These are phyloP conservation scores for Pseudonitzschia multistriata DNA, from an alignment of 108 stramenopile species.

Conservation along the genomic window DNA sequence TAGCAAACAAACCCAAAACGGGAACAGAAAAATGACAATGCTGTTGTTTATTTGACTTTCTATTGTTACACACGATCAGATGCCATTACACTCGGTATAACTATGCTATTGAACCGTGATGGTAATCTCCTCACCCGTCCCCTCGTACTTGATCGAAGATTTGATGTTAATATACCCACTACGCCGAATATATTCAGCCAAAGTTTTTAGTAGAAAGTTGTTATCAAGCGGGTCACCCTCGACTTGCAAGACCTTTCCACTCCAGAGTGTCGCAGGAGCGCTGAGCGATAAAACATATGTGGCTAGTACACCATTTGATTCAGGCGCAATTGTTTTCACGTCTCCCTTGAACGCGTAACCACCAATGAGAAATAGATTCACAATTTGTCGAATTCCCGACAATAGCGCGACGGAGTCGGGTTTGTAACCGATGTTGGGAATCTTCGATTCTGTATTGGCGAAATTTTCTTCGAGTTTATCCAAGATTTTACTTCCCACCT, in stretches of 20 bases:
- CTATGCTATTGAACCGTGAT: constrained; percentile 19
- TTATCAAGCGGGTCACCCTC: constrained; percentile 29
- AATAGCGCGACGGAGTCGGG: constrained; percentile 43
- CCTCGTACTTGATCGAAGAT: constrained; percentile 61
- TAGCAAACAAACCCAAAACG: too few relatives aligned
- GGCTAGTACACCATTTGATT: constrained; percentile 3
- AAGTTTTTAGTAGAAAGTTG: constrained; percentile 51
- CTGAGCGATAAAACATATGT: constrained; percentile 44
- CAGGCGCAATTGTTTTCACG: constrained; percentile 32
- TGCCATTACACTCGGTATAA: too few relatives aligned
- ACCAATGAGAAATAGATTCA: constrained; percentile 69
- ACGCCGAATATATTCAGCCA: constrained; percentile 41
- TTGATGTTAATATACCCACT: constrained; percentile 48
- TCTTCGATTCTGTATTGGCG: constrained; percentile 50
- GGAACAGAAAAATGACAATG: too few relatives aligned
- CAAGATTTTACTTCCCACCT: constrained; percentile 63
- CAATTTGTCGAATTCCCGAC: constrained; percentile 56
- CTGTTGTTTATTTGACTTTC: too few relatives aligned
- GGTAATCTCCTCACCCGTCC: constrained; percentile 27
- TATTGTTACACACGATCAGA: too few relatives aligned
- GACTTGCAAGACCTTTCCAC: constrained; percentile 56
- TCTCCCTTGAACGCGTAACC: constrained; percentile 75
- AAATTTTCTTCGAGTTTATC: constrained; percentile 64
- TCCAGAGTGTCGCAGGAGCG: constrained; percentile 79
- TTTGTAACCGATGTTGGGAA: constrained; percentile 56